Conservation (phyloP, 768 basidiomycete species). For the Panaeolus papilionaceus region DNA sequence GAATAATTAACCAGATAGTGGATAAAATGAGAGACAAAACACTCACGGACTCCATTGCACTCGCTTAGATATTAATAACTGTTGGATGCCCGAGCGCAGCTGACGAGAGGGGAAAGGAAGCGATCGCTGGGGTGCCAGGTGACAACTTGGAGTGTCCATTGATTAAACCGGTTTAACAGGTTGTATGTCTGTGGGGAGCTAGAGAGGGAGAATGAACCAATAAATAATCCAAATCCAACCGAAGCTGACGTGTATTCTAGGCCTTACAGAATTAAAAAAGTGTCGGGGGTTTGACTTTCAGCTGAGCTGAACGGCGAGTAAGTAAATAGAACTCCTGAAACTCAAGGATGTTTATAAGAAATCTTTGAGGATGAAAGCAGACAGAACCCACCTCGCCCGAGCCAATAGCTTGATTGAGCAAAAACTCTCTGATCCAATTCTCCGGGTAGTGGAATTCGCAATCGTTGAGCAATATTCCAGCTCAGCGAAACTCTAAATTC, state of each 20-base stretch:
- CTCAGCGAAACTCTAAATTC: conserved; percentile 1
- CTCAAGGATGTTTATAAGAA: background rate
- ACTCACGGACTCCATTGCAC: background rate
- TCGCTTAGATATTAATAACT: conserved; percentile 14
- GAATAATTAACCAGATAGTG: background rate
- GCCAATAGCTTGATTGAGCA: background rate
- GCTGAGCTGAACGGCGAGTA: background rate
- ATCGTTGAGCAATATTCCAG: conserved; percentile 15
- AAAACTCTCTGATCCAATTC: background rate
- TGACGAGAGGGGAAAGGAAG: background rate
- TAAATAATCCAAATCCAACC: background rate
- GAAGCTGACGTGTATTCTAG: conserved; percentile 9
- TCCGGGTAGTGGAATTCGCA: background rate
- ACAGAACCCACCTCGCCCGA: background rate
- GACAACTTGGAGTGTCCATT: background rate
- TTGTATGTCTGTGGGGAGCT: background rate
- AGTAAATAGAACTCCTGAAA: background rate
- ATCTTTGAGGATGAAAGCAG: background rate
- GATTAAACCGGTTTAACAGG: background rate
- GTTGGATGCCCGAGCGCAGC: conserved; percentile 6
- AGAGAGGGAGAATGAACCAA: conserved; percentile 8
- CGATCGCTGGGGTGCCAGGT: conserved; percentile 9
- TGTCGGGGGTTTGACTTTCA: background rate
- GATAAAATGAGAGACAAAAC: background rate
- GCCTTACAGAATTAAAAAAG: background rate